Evolutionary conservation across 176 grass and related monocot genomes (phyloP).

Genomic region (Aechmea fasciata): DNA sequence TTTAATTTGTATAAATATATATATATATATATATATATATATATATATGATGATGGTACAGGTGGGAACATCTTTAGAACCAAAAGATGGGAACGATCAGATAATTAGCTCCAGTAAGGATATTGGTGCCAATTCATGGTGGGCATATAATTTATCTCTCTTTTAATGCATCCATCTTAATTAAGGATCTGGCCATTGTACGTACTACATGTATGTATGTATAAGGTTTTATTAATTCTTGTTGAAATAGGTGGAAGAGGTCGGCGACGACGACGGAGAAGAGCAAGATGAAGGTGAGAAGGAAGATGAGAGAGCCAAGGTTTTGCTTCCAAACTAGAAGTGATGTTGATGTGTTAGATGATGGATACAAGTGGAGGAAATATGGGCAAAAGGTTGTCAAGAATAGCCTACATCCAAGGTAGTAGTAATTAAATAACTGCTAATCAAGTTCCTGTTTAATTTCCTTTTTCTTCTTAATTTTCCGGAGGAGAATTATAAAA

Average conservation of each 20-base stretch:
- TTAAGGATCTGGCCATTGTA: too few relatives aligned
- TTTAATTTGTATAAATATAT: not conserved
- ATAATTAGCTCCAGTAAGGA: slow-evolving; percentile 5
- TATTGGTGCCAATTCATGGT: slow-evolving; percentile 21
- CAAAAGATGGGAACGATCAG: slow-evolving; percentile 13
- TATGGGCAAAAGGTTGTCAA: slow-evolving; percentile 98
- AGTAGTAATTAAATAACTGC: slow-evolving; percentile 1
- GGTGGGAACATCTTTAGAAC: slow-evolving; percentile 7
- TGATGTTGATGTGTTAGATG: slow-evolving; percentile 86
- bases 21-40: not conserved
- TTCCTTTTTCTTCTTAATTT: not conserved
- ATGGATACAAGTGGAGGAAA: slow-evolving; percentile 98
- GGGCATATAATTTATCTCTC: not conserved
- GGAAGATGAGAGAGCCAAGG: slow-evolving; percentile 95
- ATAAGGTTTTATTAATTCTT: not conserved
- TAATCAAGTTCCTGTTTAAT: not conserved
- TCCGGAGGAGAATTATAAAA: not conserved
- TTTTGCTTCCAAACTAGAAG: slow-evolving; percentile 98
- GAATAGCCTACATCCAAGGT: slow-evolving; percentile 97
- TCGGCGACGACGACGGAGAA: slow-evolving; percentile 38
- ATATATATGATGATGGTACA: not conserved
- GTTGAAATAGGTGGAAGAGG: slow-evolving; percentile 53
- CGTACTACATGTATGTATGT: not conserved
- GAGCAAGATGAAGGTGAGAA: slow-evolving; percentile 82
- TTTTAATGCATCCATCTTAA: not conserved